Base-by-base conservation (phyloP, 139 green algal genomes). In the Micractinium conductrix region DNA sequence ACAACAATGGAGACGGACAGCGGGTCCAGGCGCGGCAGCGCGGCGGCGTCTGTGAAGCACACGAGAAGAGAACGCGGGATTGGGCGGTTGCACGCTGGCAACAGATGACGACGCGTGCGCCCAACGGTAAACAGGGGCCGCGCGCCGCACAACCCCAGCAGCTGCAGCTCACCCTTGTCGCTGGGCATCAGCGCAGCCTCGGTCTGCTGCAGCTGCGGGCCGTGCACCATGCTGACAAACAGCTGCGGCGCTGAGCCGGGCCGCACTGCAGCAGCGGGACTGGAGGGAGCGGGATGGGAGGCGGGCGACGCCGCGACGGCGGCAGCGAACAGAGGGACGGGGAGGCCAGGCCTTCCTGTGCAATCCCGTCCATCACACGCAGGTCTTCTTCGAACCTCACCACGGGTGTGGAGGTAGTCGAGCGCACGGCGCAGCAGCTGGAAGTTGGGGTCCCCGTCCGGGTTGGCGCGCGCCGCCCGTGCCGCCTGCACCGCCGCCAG, bases 161-260 rank as follows among this genome's bases (percentile, higher is more conserved):
- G 33, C 21, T 33, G 33, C 16, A 4, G 53, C 74, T 67, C 74
- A 81, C 74, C 42, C 16, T 58, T 73, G 38, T 10, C n/a, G n/a
- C n/a, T 35, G 40, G 75, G 71, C 16, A 38, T 19, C 28, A 82
- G 58, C 33, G 26, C 48, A 30, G 26, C 40, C 76, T 84, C 65
- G 24, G 83, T 78, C 14, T 75, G n/a, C n/a, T 58, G 38, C 24
- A 85, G 62, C 30, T 78, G 50, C 24, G 50, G 24, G 1, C 35
- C 50, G 6, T 81, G 63, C 12, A 73, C 76, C 48, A 87, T 85
- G 72, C 81, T 87, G 17, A 90, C 55, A 50, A 90, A 90, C 5
- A 90, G 87, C 53, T 83, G 83, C 5, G 87, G 83, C n/a, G 83
- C 83, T 26, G 62, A 74, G 21, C 37, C 38, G 12, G 87, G 83